Evolutionary conservation across 2,329 filamentous ascomycete species (phyloP), one percentile per base, ranked within the genome.

Genomic region (Pseudogymnoascus destructans): DNA sequence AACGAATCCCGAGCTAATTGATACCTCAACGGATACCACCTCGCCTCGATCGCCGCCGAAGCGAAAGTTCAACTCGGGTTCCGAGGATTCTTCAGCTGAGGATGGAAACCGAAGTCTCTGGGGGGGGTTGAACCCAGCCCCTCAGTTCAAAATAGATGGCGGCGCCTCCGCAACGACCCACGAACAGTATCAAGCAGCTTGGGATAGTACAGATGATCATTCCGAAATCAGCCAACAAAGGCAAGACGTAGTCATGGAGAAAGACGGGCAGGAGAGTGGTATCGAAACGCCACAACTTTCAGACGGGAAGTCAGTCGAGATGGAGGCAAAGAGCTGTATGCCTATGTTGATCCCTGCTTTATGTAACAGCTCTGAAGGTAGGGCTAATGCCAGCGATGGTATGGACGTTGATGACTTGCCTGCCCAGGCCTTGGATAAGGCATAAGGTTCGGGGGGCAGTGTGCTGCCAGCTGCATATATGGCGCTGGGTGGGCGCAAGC

Each of bases 41-140:
- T 36, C 54, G 19, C 54, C 54, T 23, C 30, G 54, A 2, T 56
- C 54, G 30, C 54, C 54, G 19, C 54, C 54, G 35, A 56, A 56
- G 13, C 54, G 54, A 23, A 56, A 56, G n/a, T 56, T 56, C 23
- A 38, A 56, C 35, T 30, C 25, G 46, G 8, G n/a, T 52, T 19
- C 46, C 5, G 25, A 52, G n/a, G 46, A 52, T 30, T 30, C 46
- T 17, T 30, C 46, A 5, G 25, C 30, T 56, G 54, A 38, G 35
- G 35, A 56, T 56, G 32, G 54, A 36, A 38, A 32, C 35, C 35
- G 52, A 27, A 11, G 2, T 10, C 17, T 32, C 19, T 23, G 23
- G 15, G 54, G 32, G 9, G 54, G 54, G 2, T 15, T 38, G 30
- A 35, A 30, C 30, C 17, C 54, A 5, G 27, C 27, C 15, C 54